Evolutionary conservation across 352 stramenopile species (phyloP).

Genomic region (Phytophthora pisi): DNA sequence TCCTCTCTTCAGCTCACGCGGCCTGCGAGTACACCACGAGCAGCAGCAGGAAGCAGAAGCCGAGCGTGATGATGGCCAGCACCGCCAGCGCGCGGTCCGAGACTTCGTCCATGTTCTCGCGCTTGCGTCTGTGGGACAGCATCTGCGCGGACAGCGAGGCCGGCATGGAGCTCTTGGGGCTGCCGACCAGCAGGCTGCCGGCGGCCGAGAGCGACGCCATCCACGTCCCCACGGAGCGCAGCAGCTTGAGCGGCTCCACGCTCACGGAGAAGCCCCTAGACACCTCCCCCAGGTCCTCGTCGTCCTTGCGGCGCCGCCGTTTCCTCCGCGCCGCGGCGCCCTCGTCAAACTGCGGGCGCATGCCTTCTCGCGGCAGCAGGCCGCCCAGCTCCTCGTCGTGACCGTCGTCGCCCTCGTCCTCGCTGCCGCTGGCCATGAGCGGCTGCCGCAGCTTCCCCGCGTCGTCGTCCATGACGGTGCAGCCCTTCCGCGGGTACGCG

Average conservation of each 20-base stretch:
- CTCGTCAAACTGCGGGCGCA: conserved; percentile 29
- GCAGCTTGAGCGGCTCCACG: conserved; percentile 36
- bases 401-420: conserved; percentile 23
- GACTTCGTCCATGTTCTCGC: conserved; percentile 35
- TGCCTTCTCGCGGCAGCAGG: conserved; percentile 19
- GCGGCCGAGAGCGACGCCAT: conserved; percentile 40
- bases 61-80: conserved; percentile 40
- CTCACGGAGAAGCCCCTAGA: conserved; percentile 22
- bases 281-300: conserved; percentile 48
- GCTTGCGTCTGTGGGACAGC: conserved; percentile 23
- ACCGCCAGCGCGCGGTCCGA: conserved; percentile 43
- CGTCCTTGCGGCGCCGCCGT: conserved; percentile 44
- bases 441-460: conserved; percentile 39
- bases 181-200: conserved; percentile 13
- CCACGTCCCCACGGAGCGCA: conserved; percentile 33
- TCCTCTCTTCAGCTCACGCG: conserved; percentile 12
- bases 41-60: conserved; percentile 40
- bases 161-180: conserved; percentile 21
- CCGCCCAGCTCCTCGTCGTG: conserved; percentile 29
- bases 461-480: conserved; percentile 42
- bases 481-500: conserved; percentile 21
- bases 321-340: conserved; percentile 30
- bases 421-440: conserved; percentile 37
- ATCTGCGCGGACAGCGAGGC: conserved; percentile 29
- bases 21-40: conserved; percentile 40